Conservation (phyloP, 1,284 basidiomycete genomes). For the Somion occarium region DNA sequence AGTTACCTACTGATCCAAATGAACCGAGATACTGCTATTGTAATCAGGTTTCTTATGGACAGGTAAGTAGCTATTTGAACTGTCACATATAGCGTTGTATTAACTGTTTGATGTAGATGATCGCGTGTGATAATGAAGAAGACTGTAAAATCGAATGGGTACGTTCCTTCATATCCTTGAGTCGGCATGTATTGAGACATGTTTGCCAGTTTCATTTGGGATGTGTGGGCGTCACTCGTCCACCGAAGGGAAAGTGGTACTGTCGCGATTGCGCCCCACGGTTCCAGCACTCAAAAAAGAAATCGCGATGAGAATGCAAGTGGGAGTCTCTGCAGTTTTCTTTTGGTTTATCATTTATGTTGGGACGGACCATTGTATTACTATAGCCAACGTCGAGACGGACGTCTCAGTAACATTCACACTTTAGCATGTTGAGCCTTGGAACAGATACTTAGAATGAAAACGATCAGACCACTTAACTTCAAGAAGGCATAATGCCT, state of each 20-base stretch:
- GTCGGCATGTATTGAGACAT: not conserved
- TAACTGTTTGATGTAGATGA: slow-evolving; percentile 59
- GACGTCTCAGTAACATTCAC: too few relatives aligned
- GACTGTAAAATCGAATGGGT: slow-evolving; percentile 82
- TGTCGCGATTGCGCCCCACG: slow-evolving; percentile 2
- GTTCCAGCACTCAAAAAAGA: not conserved
- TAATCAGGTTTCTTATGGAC: slow-evolving; percentile 69
- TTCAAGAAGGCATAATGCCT: too few relatives aligned
- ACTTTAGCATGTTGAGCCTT: too few relatives aligned
- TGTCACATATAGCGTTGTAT: slow-evolving; percentile 8
- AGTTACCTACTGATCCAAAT: slow-evolving; percentile 30
- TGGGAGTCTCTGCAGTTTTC: too few relatives aligned
- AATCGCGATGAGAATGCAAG: too few relatives aligned
- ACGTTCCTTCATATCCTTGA: slow-evolving; percentile 21
- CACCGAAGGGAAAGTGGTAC: slow-evolving; percentile 1
- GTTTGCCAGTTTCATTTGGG: slow-evolving; percentile 4
- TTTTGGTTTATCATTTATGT: too few relatives aligned
- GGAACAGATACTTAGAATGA: too few relatives aligned
- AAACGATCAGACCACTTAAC: too few relatives aligned
- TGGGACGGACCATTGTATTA: too few relatives aligned
- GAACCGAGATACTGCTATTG: slow-evolving; percentile 77
- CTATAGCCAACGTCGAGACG: too few relatives aligned
- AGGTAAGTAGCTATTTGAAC: slow-evolving; percentile 40
- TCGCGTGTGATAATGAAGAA: slow-evolving; percentile 68
- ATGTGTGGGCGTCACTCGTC: not conserved